phyloP scores from a whole-genome alignment of 2,329 filamentous ascomycete genomes.

The Sporothrix sp. region DNA sequence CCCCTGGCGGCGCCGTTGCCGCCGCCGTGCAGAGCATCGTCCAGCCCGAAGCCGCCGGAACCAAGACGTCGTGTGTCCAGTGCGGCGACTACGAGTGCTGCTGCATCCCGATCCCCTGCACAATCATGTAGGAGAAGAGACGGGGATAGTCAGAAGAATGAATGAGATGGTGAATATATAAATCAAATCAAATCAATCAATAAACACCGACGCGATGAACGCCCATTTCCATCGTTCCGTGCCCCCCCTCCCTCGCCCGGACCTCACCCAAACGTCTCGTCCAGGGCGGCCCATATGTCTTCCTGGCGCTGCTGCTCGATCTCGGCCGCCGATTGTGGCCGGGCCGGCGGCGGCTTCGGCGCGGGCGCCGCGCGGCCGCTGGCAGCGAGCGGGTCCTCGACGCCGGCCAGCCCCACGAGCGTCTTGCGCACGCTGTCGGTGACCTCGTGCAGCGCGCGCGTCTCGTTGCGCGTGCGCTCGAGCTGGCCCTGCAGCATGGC shows the following conservation, averaged over 20 bases:
- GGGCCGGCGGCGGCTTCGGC: too few species aligned
- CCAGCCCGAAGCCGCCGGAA: conserved; percentile 35
- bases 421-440: conserved; percentile 64
- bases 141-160: background rate
- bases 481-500: conserved; percentile 79
- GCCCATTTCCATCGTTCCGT: background rate
- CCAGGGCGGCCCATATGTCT: conserved; percentile 34
- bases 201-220: background rate
- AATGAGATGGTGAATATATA: too few species aligned
- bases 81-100: conserved; percentile 44
- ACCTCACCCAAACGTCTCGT: conserved; percentile 35
- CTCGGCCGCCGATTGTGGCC: background rate
- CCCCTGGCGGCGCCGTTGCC: conserved; percentile 25
- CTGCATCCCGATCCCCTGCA: conserved; percentile 38
- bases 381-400: conserved; percentile 27
- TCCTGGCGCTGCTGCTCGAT: background rate
- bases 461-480: conserved; percentile 62
- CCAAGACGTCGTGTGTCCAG: conserved; percentile 39
- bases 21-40: conserved; percentile 41
- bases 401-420: conserved; percentile 56
- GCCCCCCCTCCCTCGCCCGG: background rate
- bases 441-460: conserved; percentile 55
- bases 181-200: background rate
- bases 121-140: background rate
- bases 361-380: too few species aligned